phyloP scores from a whole-genome alignment of 2,329 filamentous ascomycete genomes.

The Colletotrichum scovillei region DNA sequence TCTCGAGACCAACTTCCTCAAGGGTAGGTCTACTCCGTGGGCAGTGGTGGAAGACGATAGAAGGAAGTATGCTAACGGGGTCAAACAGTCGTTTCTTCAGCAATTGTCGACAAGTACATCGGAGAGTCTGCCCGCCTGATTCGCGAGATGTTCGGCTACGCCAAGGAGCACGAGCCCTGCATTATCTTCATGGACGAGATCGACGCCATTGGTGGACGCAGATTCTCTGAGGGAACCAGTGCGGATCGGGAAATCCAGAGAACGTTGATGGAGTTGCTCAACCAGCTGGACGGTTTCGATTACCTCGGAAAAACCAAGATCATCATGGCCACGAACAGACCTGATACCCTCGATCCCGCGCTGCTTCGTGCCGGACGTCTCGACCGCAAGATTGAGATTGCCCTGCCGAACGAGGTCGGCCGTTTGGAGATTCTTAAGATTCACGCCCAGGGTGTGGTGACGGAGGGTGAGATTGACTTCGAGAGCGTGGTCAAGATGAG shows the following conservation, averaged over 20 bases:
- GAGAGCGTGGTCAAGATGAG: slow-evolving; percentile 99
- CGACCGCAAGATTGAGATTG: slow-evolving; percentile 98
- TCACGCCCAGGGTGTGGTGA: slow-evolving; percentile 85
- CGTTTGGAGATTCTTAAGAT: slow-evolving; percentile 98
- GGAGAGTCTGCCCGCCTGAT: slow-evolving; percentile 97
- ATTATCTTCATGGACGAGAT: slow-evolving; percentile 99
- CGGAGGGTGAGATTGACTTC: slow-evolving; percentile 96
- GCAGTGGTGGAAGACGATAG: background rate
- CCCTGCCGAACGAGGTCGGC: slow-evolving; percentile 95
- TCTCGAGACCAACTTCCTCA: slow-evolving; percentile 97
- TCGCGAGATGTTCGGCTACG: slow-evolving; percentile 99
- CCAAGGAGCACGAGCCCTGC: slow-evolving; percentile 98
- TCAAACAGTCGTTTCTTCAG: slow-evolving; percentile 88
- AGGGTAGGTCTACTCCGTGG: slow-evolving; percentile 70
- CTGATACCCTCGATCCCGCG: slow-evolving; percentile 94
- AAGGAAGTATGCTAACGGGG: slow-evolving; percentile 32
- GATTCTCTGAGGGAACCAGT: slow-evolving; percentile 97
- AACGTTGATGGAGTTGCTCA: slow-evolving; percentile 97
- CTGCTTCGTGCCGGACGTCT: slow-evolving; percentile 91
- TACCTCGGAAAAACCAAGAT: slow-evolving; percentile 99
- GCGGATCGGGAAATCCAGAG: slow-evolving; percentile 98
- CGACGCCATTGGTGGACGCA: slow-evolving; percentile 94
- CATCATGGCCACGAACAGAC: slow-evolving; percentile 99
- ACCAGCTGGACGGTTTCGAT: slow-evolving; percentile 98
- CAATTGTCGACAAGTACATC: slow-evolving; percentile 99